Evolutionary conservation across 441 rosid genomes (phyloP).

Genomic region (Manihot esculenta): DNA sequence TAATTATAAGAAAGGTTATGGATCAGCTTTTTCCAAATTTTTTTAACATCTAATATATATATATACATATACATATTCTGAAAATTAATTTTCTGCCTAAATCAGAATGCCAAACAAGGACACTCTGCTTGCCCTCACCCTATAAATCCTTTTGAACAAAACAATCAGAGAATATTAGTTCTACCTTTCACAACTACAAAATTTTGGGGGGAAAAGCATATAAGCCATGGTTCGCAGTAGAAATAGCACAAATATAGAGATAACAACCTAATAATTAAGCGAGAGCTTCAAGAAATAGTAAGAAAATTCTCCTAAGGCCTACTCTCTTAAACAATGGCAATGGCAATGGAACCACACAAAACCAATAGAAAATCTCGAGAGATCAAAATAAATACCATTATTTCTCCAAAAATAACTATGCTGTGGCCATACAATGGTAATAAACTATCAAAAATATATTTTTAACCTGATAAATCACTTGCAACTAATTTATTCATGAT

Average conservation of each 20-base stretch:
- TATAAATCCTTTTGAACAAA: background rate
- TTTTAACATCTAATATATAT: no score
- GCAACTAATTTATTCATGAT: conserved; percentile 29
- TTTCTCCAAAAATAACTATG: background rate
- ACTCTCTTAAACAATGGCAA: background rate
- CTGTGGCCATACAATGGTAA: background rate
- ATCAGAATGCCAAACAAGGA: background rate
- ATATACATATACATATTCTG: no score
- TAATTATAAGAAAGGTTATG: no score
- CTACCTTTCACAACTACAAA: background rate
- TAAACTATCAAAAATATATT: conserved; percentile 5
- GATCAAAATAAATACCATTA: background rate
- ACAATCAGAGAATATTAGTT: background rate
- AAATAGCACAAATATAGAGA: background rate
- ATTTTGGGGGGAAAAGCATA: background rate
- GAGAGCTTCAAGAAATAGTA: no score
- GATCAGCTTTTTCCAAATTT: no score
- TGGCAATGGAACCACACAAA: background rate
- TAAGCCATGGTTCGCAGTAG: background rate
- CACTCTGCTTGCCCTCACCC: background rate
- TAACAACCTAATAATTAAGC: no score
- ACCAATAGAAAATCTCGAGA: background rate
- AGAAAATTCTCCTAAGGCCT: background rate
- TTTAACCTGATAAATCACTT: conserved; percentile 22
- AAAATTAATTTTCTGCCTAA: no score